Percentiles rank a stretch among this genome's conserved stretches.
Evolutionary conservation across 129 eudicot species (phyloP).

Genomic region (sunflower (Helianthus annuus)): HanXRQr2.0-SUNRISE NC_035445.2:102886245-102886744

Average conservation of each 20-base stretch:
- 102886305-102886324: background rate
- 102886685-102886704: slow-evolving; percentile 90
- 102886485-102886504: slow-evolving; percentile 86
- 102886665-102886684: slow-evolving; percentile 58
- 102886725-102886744: slow-evolving; percentile 64
- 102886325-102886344: background rate
- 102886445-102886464: slow-evolving; percentile 78
- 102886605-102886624: slow-evolving; percentile 91
- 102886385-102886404: background rate
- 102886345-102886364: background rate
- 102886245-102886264: too few relatives aligned
- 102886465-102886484: slow-evolving; percentile 97
- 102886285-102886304: background rate
- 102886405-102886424: slow-evolving; percentile 8
- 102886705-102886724: slow-evolving; percentile 63
- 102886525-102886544: slow-evolving; percentile 94
- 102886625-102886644: slow-evolving; percentile 89
- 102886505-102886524: slow-evolving; percentile 89
- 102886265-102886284: too few relatives aligned
- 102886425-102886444: slow-evolving; percentile 97
- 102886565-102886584: slow-evolving; percentile 63
- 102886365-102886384: background rate
- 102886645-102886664: slow-evolving; percentile 70
- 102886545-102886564: slow-evolving; percentile 87
- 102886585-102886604: slow-evolving; percentile 86